phyloP scores from a whole-genome alignment of 176 grass and related monocot genomes.

The Puccinellia tenuiflora region DNA sequence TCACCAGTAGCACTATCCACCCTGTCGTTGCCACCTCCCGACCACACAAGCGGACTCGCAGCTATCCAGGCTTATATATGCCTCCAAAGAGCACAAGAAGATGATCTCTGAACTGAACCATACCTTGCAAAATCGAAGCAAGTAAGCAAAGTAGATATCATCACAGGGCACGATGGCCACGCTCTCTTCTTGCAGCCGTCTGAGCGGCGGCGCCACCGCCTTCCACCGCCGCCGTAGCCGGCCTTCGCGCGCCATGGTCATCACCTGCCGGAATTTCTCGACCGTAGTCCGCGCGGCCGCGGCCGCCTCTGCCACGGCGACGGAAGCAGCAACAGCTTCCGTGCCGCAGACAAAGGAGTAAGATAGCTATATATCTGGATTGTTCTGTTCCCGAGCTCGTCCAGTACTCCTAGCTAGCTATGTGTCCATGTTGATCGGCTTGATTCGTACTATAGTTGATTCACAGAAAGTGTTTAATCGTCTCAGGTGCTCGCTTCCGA shows the following conservation, averaged over 20 bases:
- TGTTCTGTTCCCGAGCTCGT: not conserved
- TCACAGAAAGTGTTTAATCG: not conserved
- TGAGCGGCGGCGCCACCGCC: slow-evolving; percentile 29
- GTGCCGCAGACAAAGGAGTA: slow-evolving; percentile 27
- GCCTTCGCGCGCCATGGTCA: not conserved
- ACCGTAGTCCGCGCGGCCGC: not conserved
- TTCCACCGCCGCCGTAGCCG: slow-evolving; percentile 2
- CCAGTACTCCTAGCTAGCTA: not conserved
- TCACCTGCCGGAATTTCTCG: slow-evolving; percentile 23
- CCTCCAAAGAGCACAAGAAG: not conserved
- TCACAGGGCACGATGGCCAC: slow-evolving; percentile 23
- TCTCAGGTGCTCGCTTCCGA: slow-evolving; percentile 48
- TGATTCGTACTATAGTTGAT: not conserved
- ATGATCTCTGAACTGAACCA: not conserved
- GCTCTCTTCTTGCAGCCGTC: slow-evolving; percentile 39
- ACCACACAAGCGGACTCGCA: slow-evolving; percentile 27
- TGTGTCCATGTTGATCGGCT: not conserved
- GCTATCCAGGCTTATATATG: slow-evolving; percentile 24
- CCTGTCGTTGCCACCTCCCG: slow-evolving; percentile 24
- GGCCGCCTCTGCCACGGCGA: not conserved
- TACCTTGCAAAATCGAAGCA: not conserved
- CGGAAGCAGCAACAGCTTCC: not conserved
- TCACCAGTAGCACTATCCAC: slow-evolving; percentile 3
- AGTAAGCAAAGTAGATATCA: not conserved
- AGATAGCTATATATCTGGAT: not conserved